Conservation (phyloP, 1,139 yeast genomes). For the Yamadazyma songkhlaensis region DNA sequence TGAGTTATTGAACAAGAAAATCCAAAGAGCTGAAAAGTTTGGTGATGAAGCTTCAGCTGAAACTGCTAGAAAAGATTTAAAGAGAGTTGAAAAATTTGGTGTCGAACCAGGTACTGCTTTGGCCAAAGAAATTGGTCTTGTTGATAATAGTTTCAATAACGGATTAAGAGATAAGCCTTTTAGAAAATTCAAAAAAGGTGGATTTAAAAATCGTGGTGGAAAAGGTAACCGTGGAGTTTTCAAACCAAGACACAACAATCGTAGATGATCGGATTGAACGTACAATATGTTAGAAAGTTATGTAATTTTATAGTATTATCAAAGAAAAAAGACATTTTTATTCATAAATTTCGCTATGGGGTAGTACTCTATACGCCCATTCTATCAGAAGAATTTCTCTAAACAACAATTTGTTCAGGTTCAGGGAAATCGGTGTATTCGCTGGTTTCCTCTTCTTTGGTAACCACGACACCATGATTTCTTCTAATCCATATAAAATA, state of each 20-base stretch:
- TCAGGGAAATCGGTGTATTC: slow-evolving; percentile 7
- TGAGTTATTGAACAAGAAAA: slow-evolving; percentile 63
- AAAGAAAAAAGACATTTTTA: slow-evolving; percentile 1
- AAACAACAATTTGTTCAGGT: slow-evolving; percentile 3
- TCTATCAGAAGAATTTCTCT: not conserved
- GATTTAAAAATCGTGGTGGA: not conserved
- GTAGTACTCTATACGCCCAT: too few relatives aligned
- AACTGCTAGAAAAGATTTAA: slow-evolving; percentile 56
- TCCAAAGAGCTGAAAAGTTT: slow-evolving; percentile 74
- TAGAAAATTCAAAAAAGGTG: slow-evolving; percentile 11
- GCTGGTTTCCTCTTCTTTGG: slow-evolving; percentile 14
- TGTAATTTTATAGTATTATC: too few relatives aligned
- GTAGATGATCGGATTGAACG: not conserved
- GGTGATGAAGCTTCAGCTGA: slow-evolving; percentile 59
- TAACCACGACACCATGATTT: slow-evolving; percentile 31
- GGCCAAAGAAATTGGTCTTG: slow-evolving; percentile 65
- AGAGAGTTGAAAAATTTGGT: slow-evolving; percentile 82
- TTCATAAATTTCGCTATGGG: too few relatives aligned
- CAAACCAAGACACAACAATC: slow-evolving; percentile 5
- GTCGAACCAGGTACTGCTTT: slow-evolving; percentile 65
- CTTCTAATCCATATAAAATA: slow-evolving; percentile 35
- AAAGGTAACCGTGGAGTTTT: not conserved
- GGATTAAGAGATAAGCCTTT: slow-evolving; percentile 17
- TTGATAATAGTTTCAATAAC: slow-evolving; percentile 29
- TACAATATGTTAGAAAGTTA: too few relatives aligned